These are phyloP conservation scores for Fusarium floridanum DNA, from an alignment of 2,329 filamentous ascomycete species.

Conservation along the genomic window DNA sequence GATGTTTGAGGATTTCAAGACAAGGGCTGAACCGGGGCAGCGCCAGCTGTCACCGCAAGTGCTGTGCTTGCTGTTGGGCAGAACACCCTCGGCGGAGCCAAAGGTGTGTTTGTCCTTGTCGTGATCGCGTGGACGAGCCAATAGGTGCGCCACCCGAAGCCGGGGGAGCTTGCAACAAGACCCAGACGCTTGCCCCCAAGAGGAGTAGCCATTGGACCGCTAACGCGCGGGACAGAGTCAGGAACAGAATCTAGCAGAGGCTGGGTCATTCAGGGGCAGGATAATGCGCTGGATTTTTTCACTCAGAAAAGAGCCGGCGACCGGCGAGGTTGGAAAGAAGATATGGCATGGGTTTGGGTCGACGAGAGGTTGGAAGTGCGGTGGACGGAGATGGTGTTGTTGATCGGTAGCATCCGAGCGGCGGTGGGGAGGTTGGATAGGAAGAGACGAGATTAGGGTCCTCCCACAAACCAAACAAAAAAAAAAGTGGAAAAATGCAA, in stretches of 20 bases:
- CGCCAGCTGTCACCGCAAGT: conserved; percentile 49
- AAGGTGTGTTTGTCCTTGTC: conserved; percentile 23
- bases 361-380: conserved; percentile 18
- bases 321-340: conserved; percentile 28
- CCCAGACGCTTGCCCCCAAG: conserved; percentile 34
- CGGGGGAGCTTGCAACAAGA: conserved; percentile 39
- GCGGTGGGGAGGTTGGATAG: conserved; percentile 11
- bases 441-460: conserved; percentile 14
- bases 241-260: conserved; percentile 38
- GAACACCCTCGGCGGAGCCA: conserved; percentile 25
- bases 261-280: conserved; percentile 28
- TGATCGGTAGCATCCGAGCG: conserved; percentile 45
- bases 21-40: conserved; percentile 33
- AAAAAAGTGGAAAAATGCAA: conserved; percentile 23
- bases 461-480: conserved; percentile 3
- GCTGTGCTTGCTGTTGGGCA: conserved; percentile 38
- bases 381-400: conserved; percentile 22
- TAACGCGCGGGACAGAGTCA: conserved; percentile 32
- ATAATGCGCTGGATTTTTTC: background rate
- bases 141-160: conserved; percentile 43
- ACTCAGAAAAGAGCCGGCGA: background rate
- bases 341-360: conserved; percentile 10
- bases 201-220: conserved; percentile 41
- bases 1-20: conserved; percentile 32
- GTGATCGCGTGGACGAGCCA: conserved; percentile 35